These are phyloP conservation scores for Entomortierella beljakovae DNA, from an alignment of 192 early-diverging fungal genomes.

Conservation along the genomic window DNA sequence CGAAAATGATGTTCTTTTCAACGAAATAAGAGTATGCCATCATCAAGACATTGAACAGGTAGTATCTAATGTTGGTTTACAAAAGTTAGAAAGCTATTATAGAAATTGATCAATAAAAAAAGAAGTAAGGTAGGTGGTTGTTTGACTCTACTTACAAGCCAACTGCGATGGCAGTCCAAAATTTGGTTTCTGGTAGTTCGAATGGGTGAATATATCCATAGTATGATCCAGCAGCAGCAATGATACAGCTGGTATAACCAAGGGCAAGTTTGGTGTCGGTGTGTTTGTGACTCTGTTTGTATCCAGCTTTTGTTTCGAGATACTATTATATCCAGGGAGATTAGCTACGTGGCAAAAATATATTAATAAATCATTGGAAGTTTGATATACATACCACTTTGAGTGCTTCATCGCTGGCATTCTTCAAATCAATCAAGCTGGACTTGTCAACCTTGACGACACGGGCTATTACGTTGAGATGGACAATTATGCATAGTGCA, in stretches of 20 bases:
- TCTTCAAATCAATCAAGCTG: constrained; percentile 64
- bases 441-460: constrained; percentile 57
- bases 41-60: constrained; percentile 60
- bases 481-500: not conserved
- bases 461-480: constrained; percentile 17
- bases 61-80: constrained; percentile 37
- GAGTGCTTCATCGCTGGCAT: constrained; percentile 74
- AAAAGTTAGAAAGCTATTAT: not conserved
- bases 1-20: constrained; percentile 77
- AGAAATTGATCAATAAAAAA: no score
- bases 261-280: constrained; percentile 85
- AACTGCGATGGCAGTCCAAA: constrained; percentile 69
- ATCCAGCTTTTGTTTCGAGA: constrained; percentile 59
- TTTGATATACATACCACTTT: constrained; percentile 56
- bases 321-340: constrained; percentile 36
- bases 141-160: constrained; percentile 51
- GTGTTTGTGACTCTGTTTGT: constrained; percentile 81
- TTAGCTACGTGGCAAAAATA: constrained; percentile 1
- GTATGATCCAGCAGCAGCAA: constrained; percentile 78
- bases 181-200: constrained; percentile 63
- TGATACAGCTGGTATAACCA: constrained; percentile 79
- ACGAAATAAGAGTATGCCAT: constrained; percentile 68
- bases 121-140: not conserved
- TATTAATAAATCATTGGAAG: not conserved
- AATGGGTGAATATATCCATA: constrained; percentile 79